Evolutionary conservation across 2,329 filamentous ascomycete species (phyloP), one percentile per base, ranked within the genome.

Genomic region (Fusarium compactum): DNA sequence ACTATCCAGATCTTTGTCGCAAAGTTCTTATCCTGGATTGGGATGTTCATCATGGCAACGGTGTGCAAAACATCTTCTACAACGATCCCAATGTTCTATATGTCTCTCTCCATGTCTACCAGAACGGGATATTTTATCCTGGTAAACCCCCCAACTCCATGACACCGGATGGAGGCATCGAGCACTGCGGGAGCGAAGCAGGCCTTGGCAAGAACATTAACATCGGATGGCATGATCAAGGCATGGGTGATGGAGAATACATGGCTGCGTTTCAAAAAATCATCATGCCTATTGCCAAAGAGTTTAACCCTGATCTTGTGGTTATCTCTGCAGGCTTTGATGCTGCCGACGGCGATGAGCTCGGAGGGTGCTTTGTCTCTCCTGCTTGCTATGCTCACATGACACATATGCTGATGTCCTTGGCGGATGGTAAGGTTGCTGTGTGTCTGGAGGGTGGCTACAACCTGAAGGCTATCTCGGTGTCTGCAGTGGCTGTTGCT

Each of bases 351-450:
- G 96, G 96, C 15, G 96, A 99, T 79, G 91, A 96, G 76, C 87
- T 99, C 3, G 96, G 96, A 53, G 94, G 92, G 32, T 99, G 96
- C 78, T 95, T 94, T 76, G 96, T 99, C 8, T 92, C 94, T 2
- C 96, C 96, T 0, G 83, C 90, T 7, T 97, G 96, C 77, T 99
- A 98, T 78, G 93, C 95, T 16, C 95, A 99, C 77, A 98, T 99
- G 96, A 98, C 96, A 18, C 94, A 98, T 78, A 98, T 98, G 95
- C 88, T 99, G 50, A 98, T 98, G 95, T 94, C 93, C 4, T 85
- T 99, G 22, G 95, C 96, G 1, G 87, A 90, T 46, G 96, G 96
- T 29, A 97, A 95, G 77, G 87, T 99, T 16, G 92, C 93, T 4
- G 95, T 98, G 11, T 98, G 95, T 77, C 85, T 99, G 4, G 96